phyloP scores from a whole-genome alignment of 1,139 yeast genomes.

The Saccharomyces hybrid region DNA sequence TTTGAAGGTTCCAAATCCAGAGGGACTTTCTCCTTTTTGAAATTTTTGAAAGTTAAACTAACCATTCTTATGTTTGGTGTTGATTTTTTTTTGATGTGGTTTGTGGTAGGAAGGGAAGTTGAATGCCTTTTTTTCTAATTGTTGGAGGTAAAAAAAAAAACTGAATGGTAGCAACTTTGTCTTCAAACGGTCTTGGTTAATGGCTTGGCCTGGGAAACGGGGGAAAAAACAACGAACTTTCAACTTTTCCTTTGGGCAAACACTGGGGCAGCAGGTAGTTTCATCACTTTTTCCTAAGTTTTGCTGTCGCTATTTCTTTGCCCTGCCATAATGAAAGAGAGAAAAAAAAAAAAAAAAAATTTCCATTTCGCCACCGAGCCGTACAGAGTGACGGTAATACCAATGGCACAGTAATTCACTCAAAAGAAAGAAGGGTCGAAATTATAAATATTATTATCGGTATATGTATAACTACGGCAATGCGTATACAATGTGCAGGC shows the following conservation, averaged over 20 bases:
- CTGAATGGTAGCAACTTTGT: background rate
- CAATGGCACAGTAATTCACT: background rate
- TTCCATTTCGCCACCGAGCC: constrained; percentile 7
- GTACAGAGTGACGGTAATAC: background rate
- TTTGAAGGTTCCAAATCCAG: constrained; percentile 66
- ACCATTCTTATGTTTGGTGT: constrained; percentile 34
- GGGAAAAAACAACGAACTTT: background rate
- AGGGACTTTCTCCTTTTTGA: constrained; percentile 82
- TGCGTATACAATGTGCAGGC: background rate
- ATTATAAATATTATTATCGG: background rate
- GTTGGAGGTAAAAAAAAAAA: background rate
- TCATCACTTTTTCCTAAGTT: background rate
- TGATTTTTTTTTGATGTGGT: background rate
- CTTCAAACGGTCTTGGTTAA: background rate
- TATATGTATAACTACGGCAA: background rate
- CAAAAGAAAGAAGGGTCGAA: background rate
- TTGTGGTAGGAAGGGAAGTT: background rate
- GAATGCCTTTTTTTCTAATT: background rate
- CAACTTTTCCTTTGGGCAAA: background rate
- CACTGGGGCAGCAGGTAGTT: background rate
- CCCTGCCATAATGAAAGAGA: background rate
- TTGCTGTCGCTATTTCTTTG: background rate
- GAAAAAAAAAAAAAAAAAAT: background rate
- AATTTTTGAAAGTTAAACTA: constrained; percentile 83
- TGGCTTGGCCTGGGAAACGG: background rate